phyloP scores from a whole-genome alignment of 1,284 basidiomycete genomes.

The Cryptococcus maquisensis region DNA sequence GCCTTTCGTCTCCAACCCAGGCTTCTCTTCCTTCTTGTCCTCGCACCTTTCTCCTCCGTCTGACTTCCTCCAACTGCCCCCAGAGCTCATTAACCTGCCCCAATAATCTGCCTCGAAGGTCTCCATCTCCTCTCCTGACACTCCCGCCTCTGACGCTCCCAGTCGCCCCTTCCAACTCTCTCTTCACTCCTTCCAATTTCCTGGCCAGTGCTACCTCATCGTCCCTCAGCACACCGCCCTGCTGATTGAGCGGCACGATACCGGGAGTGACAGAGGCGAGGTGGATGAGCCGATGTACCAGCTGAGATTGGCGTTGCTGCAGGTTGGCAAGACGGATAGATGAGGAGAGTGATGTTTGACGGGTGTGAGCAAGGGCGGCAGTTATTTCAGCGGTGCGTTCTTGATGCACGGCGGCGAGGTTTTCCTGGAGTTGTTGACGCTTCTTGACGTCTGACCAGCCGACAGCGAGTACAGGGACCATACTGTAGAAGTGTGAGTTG shows the following conservation, averaged over 20 bases:
- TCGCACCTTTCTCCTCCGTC: conserved; percentile 45
- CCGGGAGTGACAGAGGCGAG: conserved; percentile 73
- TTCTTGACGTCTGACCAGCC: conserved; percentile 78
- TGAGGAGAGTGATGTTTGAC: conserved; percentile 66
- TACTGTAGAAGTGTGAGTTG: conserved; percentile 50
- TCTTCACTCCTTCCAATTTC: conserved; percentile 68
- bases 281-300: conserved; percentile 68
- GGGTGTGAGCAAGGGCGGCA: conserved; percentile 59
- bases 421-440: conserved; percentile 71
- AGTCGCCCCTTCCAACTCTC: conserved; percentile 57
- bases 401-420: conserved; percentile 65
- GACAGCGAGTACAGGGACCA: conserved; percentile 74
- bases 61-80: conserved; percentile 74
- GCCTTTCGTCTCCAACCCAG: conserved; percentile 81
- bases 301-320: conserved; percentile 63
- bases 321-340: conserved; percentile 65
- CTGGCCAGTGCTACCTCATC: conserved; percentile 72
- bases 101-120: conserved; percentile 46
- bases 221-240: conserved; percentile 67
- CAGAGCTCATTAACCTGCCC: conserved; percentile 75
- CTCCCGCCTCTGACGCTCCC: conserved; percentile 5
- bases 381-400: conserved; percentile 70
- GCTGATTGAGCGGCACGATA: conserved; percentile 68
- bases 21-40: conserved; percentile 47
- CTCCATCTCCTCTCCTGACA: conserved; percentile 39